These are phyloP conservation scores for Borovskyia barvae DNA, from an alignment of 208 protist species.

Conservation along the genomic window DNA sequence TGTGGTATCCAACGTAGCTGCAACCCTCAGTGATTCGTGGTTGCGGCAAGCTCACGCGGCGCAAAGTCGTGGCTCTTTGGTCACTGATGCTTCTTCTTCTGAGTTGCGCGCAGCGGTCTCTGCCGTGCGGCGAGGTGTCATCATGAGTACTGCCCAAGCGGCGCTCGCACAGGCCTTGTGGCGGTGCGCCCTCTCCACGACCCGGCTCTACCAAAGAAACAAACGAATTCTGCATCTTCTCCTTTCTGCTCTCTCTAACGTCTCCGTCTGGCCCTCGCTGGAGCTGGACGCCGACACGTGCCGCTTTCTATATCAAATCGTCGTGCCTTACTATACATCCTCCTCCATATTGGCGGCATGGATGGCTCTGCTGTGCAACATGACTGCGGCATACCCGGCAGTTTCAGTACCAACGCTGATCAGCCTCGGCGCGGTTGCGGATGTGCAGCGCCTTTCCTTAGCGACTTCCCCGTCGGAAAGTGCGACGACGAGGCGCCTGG, in stretches of 20 bases:
- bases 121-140: background rate
- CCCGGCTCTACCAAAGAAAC: conserved; percentile 22
- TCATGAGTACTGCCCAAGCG: background rate
- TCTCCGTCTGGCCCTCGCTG: background rate
- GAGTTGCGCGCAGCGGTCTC: no score
- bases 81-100: no score
- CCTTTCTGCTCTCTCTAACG: conserved; percentile 26
- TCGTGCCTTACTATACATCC: conserved; percentile 28
- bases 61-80: no score
- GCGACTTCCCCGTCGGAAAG: conserved; percentile 7
- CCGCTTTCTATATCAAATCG: conserved; percentile 11
- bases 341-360: conserved; percentile 35
- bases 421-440: conserved; percentile 31
- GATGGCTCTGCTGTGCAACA: conserved; percentile 38
- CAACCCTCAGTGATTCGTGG: conserved; percentile 9
- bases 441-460: conserved; percentile 42
- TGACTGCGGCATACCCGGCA: conserved; percentile 29
- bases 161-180: conserved; percentile 12
- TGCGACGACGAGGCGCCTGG: conserved; percentile 26
- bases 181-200: conserved; percentile 7
- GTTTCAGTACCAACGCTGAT: conserved; percentile 25
- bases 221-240: conserved; percentile 24
- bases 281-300: conserved; percentile 6
- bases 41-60: background rate
- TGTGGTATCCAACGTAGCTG: conserved; percentile 29